Evolutionary conservation across 345 rosid species (phyloP).

Genomic region (Adansonia digitata): DNA sequence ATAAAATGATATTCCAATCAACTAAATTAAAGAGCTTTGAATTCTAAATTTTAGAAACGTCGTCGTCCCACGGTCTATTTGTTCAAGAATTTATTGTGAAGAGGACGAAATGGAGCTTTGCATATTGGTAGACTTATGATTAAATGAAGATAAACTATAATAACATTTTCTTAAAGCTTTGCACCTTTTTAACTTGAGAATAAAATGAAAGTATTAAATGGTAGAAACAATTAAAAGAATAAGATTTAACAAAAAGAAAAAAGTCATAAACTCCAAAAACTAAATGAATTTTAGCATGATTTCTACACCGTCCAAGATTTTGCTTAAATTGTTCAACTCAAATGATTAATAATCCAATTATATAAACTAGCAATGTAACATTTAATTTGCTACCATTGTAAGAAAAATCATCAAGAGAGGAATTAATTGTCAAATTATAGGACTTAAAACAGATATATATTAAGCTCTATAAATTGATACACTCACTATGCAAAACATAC

Average conservation of each 20-base stretch:
- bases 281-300: not conserved
- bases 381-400: not conserved
- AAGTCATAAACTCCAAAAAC: not conserved
- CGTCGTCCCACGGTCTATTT: not conserved
- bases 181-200: constrained; percentile 6
- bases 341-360: not conserved
- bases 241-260: not conserved
- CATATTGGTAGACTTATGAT: constrained; percentile 3
- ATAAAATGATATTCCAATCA: not conserved
- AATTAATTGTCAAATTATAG: not conserved
- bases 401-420: not conserved
- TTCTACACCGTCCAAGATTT: not conserved
- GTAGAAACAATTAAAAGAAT: not conserved
- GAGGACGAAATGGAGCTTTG: constrained; percentile 27
- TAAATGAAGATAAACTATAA: constrained; percentile 12
- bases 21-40: constrained; percentile 5
- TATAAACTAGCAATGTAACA: not conserved
- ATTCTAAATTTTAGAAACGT: constrained; percentile 2
- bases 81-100: constrained; percentile 5
- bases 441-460: constrained; percentile 1
- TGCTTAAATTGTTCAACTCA: not conserved
- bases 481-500: constrained; percentile 22
- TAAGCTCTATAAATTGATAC: constrained; percentile 18
- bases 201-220: not conserved
- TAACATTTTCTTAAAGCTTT: constrained; percentile 12